These are phyloP conservation scores for Apodospora peruviana DNA, from an alignment of 495 filamentous ascomycete genomes.

Conservation along the genomic window DNA sequence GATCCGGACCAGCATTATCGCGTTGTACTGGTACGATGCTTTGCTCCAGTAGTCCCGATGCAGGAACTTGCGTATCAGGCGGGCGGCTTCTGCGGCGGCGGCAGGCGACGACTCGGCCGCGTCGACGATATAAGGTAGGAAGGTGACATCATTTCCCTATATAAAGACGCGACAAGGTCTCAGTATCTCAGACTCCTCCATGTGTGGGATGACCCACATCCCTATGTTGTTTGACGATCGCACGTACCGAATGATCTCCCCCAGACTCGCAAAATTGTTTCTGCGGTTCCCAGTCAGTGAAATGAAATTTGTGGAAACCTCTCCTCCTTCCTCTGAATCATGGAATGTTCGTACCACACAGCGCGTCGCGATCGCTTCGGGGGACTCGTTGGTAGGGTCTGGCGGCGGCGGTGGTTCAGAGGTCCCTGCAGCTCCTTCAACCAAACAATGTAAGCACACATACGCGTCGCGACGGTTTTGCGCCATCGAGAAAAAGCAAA, in stretches of 20 bases:
- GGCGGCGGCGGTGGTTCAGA: constrained; percentile 16
- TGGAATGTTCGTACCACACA: constrained; percentile 39
- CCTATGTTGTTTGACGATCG: too few species aligned
- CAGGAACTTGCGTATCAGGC: constrained; percentile 75
- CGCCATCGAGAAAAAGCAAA: neutral
- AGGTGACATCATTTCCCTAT: constrained; percentile 81
- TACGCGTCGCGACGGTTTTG: neutral
- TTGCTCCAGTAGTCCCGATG: constrained; percentile 52
- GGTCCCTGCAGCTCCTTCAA: too few species aligned
- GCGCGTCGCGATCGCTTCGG: constrained; percentile 52
- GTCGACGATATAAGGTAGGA: constrained; percentile 93
- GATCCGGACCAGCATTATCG: constrained; percentile 93
- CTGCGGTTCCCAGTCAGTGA: constrained; percentile 22
- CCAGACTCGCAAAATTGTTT: constrained; percentile 75
- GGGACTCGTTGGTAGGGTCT: constrained; percentile 39
- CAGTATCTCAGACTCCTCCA: neutral
- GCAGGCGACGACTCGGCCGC: constrained; percentile 83
- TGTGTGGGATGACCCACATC: neutral
- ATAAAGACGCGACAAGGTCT: neutral
- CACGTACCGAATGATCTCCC: constrained; percentile 54
- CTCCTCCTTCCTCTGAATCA: constrained; percentile 1
- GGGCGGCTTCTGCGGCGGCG: constrained; percentile 73
- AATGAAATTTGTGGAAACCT: neutral
- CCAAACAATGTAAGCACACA: too few species aligned
- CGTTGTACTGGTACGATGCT: constrained; percentile 84